Conservation (phyloP, 2,329 filamentous ascomycete genomes). For the Neophaeococcomyces mojaviensis region DNA sequence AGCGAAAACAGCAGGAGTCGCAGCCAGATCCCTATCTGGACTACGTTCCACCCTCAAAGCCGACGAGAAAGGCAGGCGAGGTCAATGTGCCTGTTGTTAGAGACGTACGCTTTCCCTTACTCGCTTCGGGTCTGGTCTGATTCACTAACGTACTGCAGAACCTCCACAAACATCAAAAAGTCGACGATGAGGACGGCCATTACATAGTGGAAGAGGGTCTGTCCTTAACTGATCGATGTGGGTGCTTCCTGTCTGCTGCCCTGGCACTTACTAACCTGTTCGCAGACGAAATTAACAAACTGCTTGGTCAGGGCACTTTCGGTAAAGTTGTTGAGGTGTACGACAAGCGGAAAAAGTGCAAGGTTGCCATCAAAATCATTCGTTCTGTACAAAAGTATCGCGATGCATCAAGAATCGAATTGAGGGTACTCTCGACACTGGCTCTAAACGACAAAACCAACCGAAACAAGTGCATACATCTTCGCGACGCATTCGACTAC, state of each 20-base stretch:
- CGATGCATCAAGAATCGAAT: constrained; percentile 88
- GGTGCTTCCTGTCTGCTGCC: constrained; percentile 32
- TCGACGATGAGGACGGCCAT: constrained; percentile 94
- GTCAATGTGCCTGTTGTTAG: constrained; percentile 55
- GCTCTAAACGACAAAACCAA: constrained; percentile 87
- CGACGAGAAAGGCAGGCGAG: constrained; percentile 81
- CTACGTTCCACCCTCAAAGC: constrained; percentile 80
- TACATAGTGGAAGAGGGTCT: constrained; percentile 88
- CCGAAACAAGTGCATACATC: constrained; percentile 91
- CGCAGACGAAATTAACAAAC: constrained; percentile 75
- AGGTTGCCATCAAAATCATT: constrained; percentile 96
- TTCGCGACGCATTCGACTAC: constrained; percentile 95
- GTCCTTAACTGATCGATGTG: constrained; percentile 82
- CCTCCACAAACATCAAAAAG: constrained; percentile 55
- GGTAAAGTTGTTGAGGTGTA: constrained; percentile 94
- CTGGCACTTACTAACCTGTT: constrained; percentile 17
- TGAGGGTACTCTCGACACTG: constrained; percentile 84
- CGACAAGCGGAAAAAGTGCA: constrained; percentile 66
- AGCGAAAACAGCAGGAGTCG: constrained; percentile 64
- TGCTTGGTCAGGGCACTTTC: constrained; percentile 94
- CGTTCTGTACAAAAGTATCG: constrained; percentile 97
- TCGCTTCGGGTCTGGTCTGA: neutral
- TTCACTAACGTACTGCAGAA: constrained; percentile 30
- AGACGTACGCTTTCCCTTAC: constrained; percentile 46
- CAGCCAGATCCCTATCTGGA: constrained; percentile 64